Base-by-base conservation (phyloP, 345 rosid species). In the Ceriops decandra region DNA sequence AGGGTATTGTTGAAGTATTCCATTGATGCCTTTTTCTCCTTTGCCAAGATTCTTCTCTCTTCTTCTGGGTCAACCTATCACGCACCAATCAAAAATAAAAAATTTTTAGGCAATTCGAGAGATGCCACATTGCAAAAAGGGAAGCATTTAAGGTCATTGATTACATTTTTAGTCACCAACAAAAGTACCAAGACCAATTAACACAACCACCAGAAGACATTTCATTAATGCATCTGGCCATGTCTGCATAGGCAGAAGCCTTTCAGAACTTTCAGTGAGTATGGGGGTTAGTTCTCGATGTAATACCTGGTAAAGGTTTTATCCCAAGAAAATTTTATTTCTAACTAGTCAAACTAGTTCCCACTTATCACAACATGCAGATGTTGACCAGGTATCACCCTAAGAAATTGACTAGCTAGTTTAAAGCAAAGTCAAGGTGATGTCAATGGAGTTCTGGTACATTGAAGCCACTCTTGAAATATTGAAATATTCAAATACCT, bases 1-100 rank as follows among this genome's bases (percentile, higher is more conserved):
- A 93, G 72, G 26, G 98, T 91, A 57, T 49, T 89, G 71, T 68
- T 84, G 26, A 76, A 84, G 19, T 83, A 70, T 65, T 93, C 97
- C 76, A 68, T 71, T 1, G 93, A 89, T 60, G 97, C 98, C 76
- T 85, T 89, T 74, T 84, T 88, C 82, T 93, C 98, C 35, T 83
- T 93, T 19, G 84, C 95, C 69, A 88, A 62, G 66, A 91, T 78
- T 80, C 63, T 89, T 68, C 91, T 87, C 83, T 89, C 98, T 78
- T 93, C 98, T 26, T 89, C 97, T 0, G 96, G 97, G 78, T 88
- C 97, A 60, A 85, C 79, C 98, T 93, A 78, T 5, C 62, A 69
- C 47, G 67, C 27, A 54, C 35, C 64, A 64, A 68, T 38, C 35
- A 68, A 46, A 80, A 38, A 47, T 7, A 64, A 4, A 57, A 68